Evolutionary conservation across 345 rosid genomes (phyloP), one percentile per base, ranked within the genome.

Genomic region (Lenwebbia sp.): DNA sequence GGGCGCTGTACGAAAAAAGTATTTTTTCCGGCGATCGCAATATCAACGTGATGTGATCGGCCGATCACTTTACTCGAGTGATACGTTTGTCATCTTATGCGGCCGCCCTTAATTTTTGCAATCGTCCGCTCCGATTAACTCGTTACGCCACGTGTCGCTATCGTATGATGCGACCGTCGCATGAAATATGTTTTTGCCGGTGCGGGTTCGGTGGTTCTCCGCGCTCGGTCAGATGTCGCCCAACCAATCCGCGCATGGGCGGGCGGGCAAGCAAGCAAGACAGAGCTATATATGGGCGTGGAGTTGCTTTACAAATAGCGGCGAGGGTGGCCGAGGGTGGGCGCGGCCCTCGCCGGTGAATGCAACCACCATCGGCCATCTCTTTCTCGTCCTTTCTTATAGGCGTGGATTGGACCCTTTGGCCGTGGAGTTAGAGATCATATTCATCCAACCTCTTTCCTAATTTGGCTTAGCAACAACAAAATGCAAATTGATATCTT

Each of bases 211-310:
- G 2, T 14, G 3, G 28, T 13, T 60, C 21, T 9, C 1, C 17
- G 0, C 14, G 19, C 70, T n/a, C 10, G 5, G 0, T 60, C 0
- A 62, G 15, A 62, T 5, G 11, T 8, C 1, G 37, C 8, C 0
- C 0, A 3, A 60, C 1, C 2, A 60, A n/a, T 28, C 19, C 33
- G 12, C 26, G 7, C 70, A 58, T 1, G 3, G 0, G 8, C 3
- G 8, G 1, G 0, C 0, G 8, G 1, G 0, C 0, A 4, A 3
- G 4, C 60, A 0, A 25, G 70, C 70, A n/a, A 13, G 30, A 58
- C 70, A 58, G 14, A n/a, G 70, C 10, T 13, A 3, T 50, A 50
- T 28, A 28, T 3, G 40, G 37, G 40, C 15, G 10, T 62, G 0
- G 2, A 28, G 7, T n/a, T n/a, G 37, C 70, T n/a, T n/a, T 58